These are phyloP conservation scores for Diaporthe eres DNA, from an alignment of 2,329 filamentous ascomycete genomes.

Conservation along the genomic window DNA sequence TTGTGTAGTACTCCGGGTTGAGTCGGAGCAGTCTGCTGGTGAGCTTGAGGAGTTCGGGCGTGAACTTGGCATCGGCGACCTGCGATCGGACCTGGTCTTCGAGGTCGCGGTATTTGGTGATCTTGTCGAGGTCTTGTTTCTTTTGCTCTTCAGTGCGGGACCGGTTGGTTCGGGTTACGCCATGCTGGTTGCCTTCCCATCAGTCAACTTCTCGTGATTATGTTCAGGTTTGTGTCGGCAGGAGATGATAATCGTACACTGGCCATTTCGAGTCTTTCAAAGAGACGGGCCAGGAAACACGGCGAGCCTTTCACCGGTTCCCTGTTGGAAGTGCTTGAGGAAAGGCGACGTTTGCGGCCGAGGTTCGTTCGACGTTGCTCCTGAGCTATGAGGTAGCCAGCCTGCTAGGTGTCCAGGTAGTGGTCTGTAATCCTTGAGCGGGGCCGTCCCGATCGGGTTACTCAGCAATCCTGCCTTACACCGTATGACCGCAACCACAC, in stretches of 20 bases:
- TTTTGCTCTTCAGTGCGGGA: conserved; percentile 78
- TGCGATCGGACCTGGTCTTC: conserved; percentile 77
- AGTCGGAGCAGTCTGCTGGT: conserved; percentile 80
- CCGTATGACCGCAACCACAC: background rate
- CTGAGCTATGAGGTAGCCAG: background rate
- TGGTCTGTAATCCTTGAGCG: background rate
- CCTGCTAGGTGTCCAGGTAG: background rate
- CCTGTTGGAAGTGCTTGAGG: conserved; percentile 1
- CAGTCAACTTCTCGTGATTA: conserved; percentile 40
- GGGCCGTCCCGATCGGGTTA: background rate
- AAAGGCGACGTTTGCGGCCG: conserved; percentile 17
- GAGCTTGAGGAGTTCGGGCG: conserved; percentile 72
- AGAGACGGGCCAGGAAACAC: background rate
- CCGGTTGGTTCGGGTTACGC: conserved; percentile 78
- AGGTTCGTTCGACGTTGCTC: background rate
- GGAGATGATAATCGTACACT: conserved; percentile 36
- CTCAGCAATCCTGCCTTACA: background rate
- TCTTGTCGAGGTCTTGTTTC: conserved; percentile 80
- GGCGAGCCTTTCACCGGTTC: conserved; percentile 6
- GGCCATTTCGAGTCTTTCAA: conserved; percentile 37
- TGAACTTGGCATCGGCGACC: conserved; percentile 67
- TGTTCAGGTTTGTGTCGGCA: conserved; percentile 13
- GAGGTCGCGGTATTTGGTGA: conserved; percentile 80
- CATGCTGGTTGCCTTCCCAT: conserved; percentile 73
- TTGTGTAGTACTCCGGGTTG: conserved; percentile 91